These are phyloP conservation scores for Russula emetica DNA, from an alignment of 768 basidiomycete genomes.

Conservation along the genomic window DNA sequence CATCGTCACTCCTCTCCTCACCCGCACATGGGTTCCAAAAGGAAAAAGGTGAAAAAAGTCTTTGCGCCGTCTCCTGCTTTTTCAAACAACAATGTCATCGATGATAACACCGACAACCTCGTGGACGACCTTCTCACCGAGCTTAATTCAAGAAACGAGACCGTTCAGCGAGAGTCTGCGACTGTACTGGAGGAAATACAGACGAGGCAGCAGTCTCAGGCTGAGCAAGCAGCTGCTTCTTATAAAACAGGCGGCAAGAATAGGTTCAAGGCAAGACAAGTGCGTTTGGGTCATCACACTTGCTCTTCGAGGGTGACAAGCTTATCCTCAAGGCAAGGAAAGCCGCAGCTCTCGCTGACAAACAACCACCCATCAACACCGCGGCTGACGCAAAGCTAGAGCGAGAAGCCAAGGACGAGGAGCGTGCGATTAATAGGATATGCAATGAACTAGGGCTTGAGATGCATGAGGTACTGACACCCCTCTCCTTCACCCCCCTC, in stretches of 20 bases:
- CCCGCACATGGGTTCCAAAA: constrained; percentile 50
- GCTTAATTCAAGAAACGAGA: constrained; percentile 59
- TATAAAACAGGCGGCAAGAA: constrained; percentile 54
- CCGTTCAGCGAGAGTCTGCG: constrained; percentile 48
- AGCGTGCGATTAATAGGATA: constrained; percentile 54
- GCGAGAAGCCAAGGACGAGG: constrained; percentile 65
- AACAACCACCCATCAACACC: constrained; percentile 49
- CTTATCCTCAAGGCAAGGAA: constrained; percentile 56
- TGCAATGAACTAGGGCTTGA: constrained; percentile 64
- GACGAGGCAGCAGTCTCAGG: neutral
- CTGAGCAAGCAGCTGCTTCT: neutral
- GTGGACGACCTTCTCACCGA: constrained; percentile 74
- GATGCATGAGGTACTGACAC: constrained; percentile 54
- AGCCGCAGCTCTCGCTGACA: constrained; percentile 57
- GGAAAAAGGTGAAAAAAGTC: constrained; percentile 52
- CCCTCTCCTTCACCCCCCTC: neutral
- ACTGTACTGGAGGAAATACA: constrained; percentile 45
- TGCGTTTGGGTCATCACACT: constrained; percentile 31
- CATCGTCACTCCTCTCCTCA: neutral
- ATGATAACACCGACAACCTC: constrained; percentile 54
- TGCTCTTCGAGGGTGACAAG: constrained; percentile 13
- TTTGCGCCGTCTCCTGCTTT: constrained; percentile 32
- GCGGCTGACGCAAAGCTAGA: constrained; percentile 56
- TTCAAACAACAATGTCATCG: constrained; percentile 34
- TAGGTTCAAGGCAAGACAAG: constrained; percentile 71